A percentile compares a stretch with the other conserved stretches of the same genome.
phyloP scores from a whole-genome alignment of 495 filamentous ascomycete species.

The Trypethelium eluteriae region DNA sequence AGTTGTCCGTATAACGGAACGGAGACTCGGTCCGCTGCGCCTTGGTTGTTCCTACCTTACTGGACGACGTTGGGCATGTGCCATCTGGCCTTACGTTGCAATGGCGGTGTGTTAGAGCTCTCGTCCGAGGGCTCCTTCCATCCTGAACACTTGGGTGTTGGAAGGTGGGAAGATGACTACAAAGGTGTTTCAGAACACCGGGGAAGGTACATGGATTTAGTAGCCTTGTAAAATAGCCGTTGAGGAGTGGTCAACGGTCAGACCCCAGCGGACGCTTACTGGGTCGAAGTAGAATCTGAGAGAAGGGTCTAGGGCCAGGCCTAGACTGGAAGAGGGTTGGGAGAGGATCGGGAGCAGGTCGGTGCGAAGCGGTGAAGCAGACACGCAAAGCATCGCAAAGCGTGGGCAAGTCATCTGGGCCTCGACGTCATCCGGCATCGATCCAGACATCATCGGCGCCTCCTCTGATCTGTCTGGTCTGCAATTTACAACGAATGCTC shows the following conservation, averaged over 20 bases:
- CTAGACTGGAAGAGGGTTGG: constrained; percentile 1
- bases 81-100: background rate
- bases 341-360: background rate
- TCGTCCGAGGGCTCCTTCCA: background rate
- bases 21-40: no score
- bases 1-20: no score
- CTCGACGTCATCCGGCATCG: constrained; percentile 4
- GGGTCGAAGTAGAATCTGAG: background rate
- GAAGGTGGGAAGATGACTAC: background rate
- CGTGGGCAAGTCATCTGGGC: constrained; percentile 1
- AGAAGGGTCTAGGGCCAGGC: no score
- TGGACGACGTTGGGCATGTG: background rate
- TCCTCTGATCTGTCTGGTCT: background rate
- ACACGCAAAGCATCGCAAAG: no score
- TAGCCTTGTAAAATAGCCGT: background rate
- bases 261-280: background rate
- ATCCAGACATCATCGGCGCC: background rate
- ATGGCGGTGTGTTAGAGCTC: background rate
- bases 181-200: background rate
- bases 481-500: no score
- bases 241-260: background rate
- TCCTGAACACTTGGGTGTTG: background rate
- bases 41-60: no score
- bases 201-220: background rate
- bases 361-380: background rate